Evolutionary conservation across 306 rosid species (phyloP), one percentile per base, ranked within the genome.

Genomic region (Vachellia collinsii): DNA sequence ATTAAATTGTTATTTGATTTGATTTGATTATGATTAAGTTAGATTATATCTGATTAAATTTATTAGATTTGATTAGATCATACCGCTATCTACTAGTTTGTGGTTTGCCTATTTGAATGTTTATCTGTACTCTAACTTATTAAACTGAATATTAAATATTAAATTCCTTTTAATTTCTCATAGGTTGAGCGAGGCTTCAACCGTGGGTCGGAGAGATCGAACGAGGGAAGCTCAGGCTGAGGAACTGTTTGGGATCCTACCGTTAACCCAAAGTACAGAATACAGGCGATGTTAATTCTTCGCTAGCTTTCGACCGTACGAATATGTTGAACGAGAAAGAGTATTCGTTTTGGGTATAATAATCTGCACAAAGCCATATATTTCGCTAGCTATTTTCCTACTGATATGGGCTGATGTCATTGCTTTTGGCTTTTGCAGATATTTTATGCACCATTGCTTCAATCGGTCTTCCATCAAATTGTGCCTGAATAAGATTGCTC

Each of bases 151-250:
- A n/a, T n/a, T n/a, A n/a, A n/a, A n/a, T n/a, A n/a, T n/a, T n/a
- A n/a, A n/a, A n/a, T n/a, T n/a, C n/a, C n/a, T n/a, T n/a, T n/a
- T n/a, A n/a, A n/a, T n/a, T n/a, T n/a, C n/a, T n/a, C n/a, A n/a
- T n/a, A n/a, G n/a, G n/a, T 17, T 47, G 61, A 56, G 4, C 74
- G 81, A 0, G 81, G 86, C 20, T 79, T 83, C 86, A 79, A 11
- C 17, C 74, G 5, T 61, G 37, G 67, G 39, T 25, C 12, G 5
- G 14, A 25, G 16, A 61, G 29, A 12, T 61, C 67, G 12, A 61
- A 25, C 67, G 29, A 11, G 4, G 67, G 67, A 61, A 25, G 4
- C 9, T 62, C 39, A 11, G 41, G 4, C 67, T 62, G 41, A 29
- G 41, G 6, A 10, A 29, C 44, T 75, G 70, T 37, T 65, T 14